Percentiles rank a stretch among this genome's conserved stretches.
Conservation (phyloP, 768 basidiomycete genomes). For the Tephrocybe sp. region DNA sequence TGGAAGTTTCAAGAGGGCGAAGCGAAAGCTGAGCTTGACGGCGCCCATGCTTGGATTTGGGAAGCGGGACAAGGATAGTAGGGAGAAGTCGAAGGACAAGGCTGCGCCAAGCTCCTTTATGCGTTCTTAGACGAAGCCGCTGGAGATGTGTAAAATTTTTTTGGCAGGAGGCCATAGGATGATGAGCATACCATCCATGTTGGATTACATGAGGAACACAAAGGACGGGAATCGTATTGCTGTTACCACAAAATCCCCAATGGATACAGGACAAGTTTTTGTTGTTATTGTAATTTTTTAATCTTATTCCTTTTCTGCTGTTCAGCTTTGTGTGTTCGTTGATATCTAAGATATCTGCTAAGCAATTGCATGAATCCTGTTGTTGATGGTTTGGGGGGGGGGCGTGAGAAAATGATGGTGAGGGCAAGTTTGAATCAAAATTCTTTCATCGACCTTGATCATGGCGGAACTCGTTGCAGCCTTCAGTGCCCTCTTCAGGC, state of each 20-base stretch:
- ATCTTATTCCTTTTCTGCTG: constrained; percentile 3
- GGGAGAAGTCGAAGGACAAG: constrained; percentile 19
- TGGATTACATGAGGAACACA: not conserved
- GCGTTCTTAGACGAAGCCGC: constrained; percentile 1
- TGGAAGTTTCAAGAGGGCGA: constrained; percentile 41
- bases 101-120: constrained; percentile 14
- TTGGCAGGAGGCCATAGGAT: not conserved
- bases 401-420: too few species aligned
- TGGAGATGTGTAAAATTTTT: not conserved
- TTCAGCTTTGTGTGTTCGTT: too few species aligned
- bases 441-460: too few species aligned
- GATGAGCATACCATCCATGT: not conserved
- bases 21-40: constrained; percentile 69
- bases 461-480: constrained; percentile 27
- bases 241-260: not conserved
- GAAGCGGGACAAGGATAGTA: constrained; percentile 50
- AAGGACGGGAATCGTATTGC: not conserved
- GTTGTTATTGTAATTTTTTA: constrained; percentile 1
- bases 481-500: constrained; percentile 10
- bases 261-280: not conserved
- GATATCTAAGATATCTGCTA: too few species aligned
- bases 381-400: too few species aligned
- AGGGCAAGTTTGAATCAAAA: too few species aligned
- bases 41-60: constrained; percentile 60
- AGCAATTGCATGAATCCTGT: not conserved